These are phyloP conservation scores for Colletotrichum kahawae DNA, from an alignment of 2,329 filamentous ascomycete genomes.

Conservation along the genomic window DNA sequence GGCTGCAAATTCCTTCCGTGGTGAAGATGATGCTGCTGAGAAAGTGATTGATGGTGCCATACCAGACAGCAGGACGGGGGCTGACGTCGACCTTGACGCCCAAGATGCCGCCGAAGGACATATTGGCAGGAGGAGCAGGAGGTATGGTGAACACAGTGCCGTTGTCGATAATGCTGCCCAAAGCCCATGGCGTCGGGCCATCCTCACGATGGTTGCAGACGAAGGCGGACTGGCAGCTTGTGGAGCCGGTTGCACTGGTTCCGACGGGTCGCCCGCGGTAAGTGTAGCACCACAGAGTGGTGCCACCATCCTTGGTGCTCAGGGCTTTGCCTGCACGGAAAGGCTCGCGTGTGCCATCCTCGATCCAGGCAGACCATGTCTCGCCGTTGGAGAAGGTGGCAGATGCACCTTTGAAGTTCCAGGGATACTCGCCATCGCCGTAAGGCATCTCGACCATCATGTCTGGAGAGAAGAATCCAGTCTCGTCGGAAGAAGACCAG, in stretches of 20 bases:
- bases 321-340: conserved; percentile 44
- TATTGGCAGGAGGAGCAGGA: background rate
- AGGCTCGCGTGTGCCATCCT: conserved; percentile 44
- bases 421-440: conserved; percentile 42
- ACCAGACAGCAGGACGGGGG: conserved; percentile 13
- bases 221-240: conserved; percentile 46
- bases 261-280: conserved; percentile 46
- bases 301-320: conserved; percentile 42
- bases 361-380: conserved; percentile 46
- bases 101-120: background rate
- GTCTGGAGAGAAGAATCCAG: conserved; percentile 40
- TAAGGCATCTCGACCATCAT: conserved; percentile 45
- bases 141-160: background rate
- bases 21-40: conserved; percentile 15
- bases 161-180: background rate
- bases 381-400: conserved; percentile 43
- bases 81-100: conserved; percentile 1
- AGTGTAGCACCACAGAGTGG: conserved; percentile 45
- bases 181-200: conserved; percentile 17
- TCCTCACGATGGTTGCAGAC: conserved; percentile 42
- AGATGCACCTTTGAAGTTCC: conserved; percentile 40
- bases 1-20: conserved; percentile 12
- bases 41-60: conserved; percentile 11
- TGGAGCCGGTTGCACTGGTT: conserved; percentile 40
- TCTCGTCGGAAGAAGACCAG: conserved; percentile 38